Evolutionary conservation across 371 early-diverging fungal species (phyloP).

Genomic region (Choanephora cucurbitarum): DNA sequence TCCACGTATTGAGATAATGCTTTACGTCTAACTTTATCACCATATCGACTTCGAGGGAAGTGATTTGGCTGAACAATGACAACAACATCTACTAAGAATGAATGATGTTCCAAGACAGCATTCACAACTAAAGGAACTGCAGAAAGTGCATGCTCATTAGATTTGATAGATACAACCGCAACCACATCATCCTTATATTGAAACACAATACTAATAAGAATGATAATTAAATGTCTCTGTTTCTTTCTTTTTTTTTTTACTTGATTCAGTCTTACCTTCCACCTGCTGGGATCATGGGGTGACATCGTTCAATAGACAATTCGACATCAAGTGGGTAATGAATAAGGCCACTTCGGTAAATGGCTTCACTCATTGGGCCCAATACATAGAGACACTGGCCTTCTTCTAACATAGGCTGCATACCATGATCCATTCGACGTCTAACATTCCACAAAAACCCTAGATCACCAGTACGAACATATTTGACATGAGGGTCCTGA

Average conservation of each 20-base stretch:
- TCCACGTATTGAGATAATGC: conserved; percentile 34
- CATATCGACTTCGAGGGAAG: conserved; percentile 61
- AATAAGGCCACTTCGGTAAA: conserved; percentile 71
- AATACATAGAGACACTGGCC: conserved; percentile 78
- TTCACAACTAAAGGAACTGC: conserved; percentile 65
- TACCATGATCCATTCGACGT: conserved; percentile 36
- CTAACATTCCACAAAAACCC: conserved; percentile 79
- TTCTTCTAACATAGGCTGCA: conserved; percentile 51
- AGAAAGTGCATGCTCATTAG: conserved; percentile 50
- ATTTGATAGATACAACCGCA: conserved; percentile 53
- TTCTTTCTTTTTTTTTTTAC: no score
- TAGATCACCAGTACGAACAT: conserved; percentile 82
- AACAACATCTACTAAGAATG: conserved; percentile 72
- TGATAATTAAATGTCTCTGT: background rate
- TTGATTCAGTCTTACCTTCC: conserved; percentile 39
- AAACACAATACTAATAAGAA: conserved; percentile 44
- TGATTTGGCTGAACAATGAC: conserved; percentile 63
- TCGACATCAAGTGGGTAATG: conserved; percentile 80
- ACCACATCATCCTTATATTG: conserved; percentile 55
- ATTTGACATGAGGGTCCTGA: conserved; percentile 64
- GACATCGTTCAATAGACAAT: conserved; percentile 65
- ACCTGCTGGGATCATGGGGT: conserved; percentile 51
- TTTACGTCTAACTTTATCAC: conserved; percentile 62
- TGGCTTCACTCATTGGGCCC: conserved; percentile 70
- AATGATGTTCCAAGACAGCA: conserved; percentile 72